phyloP scores from a whole-genome alignment of 2,329 filamentous ascomycete genomes.

The Curvularia eragrostidis region DNA sequence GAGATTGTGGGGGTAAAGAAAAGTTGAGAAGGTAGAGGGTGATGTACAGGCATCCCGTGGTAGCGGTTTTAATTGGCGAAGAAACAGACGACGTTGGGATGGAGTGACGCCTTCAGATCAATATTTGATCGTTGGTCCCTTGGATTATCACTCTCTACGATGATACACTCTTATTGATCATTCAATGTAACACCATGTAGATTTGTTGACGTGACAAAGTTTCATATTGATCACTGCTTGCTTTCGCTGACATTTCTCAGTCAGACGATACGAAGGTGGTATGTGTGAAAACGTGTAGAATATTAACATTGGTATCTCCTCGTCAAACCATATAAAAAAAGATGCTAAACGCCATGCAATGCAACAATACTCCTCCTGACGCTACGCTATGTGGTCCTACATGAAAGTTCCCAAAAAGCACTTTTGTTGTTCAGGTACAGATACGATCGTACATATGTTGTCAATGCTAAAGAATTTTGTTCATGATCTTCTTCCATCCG shows the following conservation, averaged over 20 bases:
- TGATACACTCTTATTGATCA: background rate
- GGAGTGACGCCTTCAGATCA: background rate
- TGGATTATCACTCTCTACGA: background rate
- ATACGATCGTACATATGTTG: background rate
- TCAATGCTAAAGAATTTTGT: slow-evolving; percentile 29
- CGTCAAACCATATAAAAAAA: slow-evolving; percentile 10
- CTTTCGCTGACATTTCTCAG: background rate
- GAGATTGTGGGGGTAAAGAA: slow-evolving; percentile 29
- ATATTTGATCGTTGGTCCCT: background rate
- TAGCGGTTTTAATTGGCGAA: background rate
- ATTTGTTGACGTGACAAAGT: background rate
- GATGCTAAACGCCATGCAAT: slow-evolving; percentile 29
- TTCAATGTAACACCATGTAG: background rate
- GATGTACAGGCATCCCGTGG: slow-evolving; percentile 2
- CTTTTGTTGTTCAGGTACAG: slow-evolving; percentile 13
- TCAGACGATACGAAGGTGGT: background rate
- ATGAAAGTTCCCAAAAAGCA: slow-evolving; percentile 19
- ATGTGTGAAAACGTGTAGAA: slow-evolving; percentile 6
- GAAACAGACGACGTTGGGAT: background rate
- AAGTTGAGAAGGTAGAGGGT: background rate
- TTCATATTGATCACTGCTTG: background rate
- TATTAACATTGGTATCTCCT: slow-evolving; percentile 27
- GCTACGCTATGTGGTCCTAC: slow-evolving; percentile 26
- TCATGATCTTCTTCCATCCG: slow-evolving; percentile 42
- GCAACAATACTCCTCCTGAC: slow-evolving; percentile 22